Percentiles rank a stretch among this genome's conserved stretches.
These are phyloP conservation scores for Torulaspora franciscae DNA, from an alignment of 805 yeast species.

Conservation along the genomic window DNA sequence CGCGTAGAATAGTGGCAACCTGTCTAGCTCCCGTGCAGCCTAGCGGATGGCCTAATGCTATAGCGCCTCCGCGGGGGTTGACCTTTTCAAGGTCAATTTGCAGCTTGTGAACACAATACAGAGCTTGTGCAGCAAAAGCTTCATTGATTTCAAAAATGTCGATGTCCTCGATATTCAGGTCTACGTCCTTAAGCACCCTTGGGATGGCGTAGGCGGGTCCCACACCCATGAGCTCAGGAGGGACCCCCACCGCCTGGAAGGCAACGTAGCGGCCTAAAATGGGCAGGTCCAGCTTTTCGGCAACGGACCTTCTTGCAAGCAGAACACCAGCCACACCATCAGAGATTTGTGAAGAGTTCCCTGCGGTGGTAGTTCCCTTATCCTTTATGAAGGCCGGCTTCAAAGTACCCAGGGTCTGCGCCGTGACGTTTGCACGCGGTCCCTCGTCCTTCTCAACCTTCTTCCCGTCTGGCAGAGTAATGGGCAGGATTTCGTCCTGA, in stretches of 20 bases:
- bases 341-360: conserved; percentile 92
- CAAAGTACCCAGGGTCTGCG: conserved; percentile 65
- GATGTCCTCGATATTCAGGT: conserved; percentile 59
- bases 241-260: conserved; percentile 82
- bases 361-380: conserved; percentile 83
- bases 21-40: conserved; percentile 93
- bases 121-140: conserved; percentile 94
- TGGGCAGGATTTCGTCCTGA: conserved; percentile 83
- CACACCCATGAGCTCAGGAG: conserved; percentile 96
- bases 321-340: conserved; percentile 94
- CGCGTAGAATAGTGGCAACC: conserved; percentile 79
- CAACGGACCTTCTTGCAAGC: conserved; percentile 79
- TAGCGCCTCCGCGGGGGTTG: conserved; percentile 94
- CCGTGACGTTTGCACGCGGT: conserved; percentile 81
- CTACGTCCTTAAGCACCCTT: conserved; percentile 57
- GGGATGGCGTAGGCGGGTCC: conserved; percentile 98
- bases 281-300: conserved; percentile 65
- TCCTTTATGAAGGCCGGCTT: conserved; percentile 81
- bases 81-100: conserved; percentile 67
- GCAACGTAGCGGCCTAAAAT: conserved; percentile 77
- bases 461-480: conserved; percentile 48
- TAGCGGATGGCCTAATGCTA: conserved; percentile 91
- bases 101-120: conserved; percentile 62
- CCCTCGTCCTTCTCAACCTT: conserved; percentile 76
- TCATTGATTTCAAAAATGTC: conserved; percentile 85